Conservation (phyloP, 768 basidiomycete genomes). For the Lentinula detonsa region DNA sequence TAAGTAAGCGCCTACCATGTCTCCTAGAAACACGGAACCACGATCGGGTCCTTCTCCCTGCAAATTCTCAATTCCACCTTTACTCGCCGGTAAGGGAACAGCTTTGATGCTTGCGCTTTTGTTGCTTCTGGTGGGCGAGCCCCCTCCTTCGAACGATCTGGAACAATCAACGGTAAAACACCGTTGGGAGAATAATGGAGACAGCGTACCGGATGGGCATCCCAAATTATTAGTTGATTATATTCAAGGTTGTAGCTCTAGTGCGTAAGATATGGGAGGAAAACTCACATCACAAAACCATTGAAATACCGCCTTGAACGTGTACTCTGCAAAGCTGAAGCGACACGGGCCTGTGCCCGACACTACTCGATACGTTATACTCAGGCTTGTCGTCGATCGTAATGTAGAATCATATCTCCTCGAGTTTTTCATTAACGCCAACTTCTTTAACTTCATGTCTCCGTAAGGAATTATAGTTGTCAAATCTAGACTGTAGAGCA, state of each 20-base stretch:
- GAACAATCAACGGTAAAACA: background rate
- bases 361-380: background rate
- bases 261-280: background rate
- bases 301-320: background rate
- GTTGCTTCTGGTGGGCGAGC: background rate
- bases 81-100: background rate
- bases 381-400: background rate
- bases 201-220: background rate
- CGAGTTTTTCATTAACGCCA: background rate
- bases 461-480: background rate
- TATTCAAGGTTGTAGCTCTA: background rate
- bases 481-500: background rate
- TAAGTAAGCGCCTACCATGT: background rate
- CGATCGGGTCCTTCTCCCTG: background rate
- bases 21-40: background rate
- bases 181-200: background rate
- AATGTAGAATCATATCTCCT: background rate
- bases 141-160: background rate
- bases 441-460: background rate
- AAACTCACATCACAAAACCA: background rate
- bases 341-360: background rate
- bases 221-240: background rate
- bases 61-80: background rate
- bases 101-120: background rate
- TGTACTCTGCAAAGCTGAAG: background rate